Conservation (phyloP, 257 asterid genomes). For the Ehretia macrophylla region DNA sequence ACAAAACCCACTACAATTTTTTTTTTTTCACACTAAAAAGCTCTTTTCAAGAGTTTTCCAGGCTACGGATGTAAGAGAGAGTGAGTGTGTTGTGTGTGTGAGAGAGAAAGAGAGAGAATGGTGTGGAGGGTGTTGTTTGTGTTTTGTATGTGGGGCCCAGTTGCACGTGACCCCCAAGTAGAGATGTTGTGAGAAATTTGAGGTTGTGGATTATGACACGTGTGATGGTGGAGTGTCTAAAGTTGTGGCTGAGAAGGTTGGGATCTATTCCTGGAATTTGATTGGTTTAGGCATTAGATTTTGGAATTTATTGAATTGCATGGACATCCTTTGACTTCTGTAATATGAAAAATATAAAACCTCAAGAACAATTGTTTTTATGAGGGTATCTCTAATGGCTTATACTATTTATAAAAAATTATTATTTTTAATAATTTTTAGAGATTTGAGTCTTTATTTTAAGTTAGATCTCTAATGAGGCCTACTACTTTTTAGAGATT, state of each 20-base stretch:
- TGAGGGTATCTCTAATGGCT: too few relatives aligned
- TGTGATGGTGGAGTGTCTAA: background rate
- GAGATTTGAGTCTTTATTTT: too few relatives aligned
- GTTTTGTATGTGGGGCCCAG: background rate
- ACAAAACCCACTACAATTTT: too few relatives aligned
- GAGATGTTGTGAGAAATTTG: background rate
- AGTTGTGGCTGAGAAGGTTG: background rate
- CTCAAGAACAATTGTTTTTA: too few relatives aligned
- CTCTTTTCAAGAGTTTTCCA: background rate
- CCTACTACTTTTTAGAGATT: too few relatives aligned
- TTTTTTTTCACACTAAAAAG: too few relatives aligned
- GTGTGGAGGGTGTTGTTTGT: background rate
- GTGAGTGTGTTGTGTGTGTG: background rate
- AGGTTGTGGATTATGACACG: background rate
- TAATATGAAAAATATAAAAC: too few relatives aligned
- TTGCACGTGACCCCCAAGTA: background rate
- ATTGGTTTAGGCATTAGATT: background rate
- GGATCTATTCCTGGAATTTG: background rate
- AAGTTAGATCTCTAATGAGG: too few relatives aligned
- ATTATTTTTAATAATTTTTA: too few relatives aligned
- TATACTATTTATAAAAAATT: too few relatives aligned
- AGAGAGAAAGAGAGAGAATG: background rate
- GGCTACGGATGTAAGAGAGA: background rate
- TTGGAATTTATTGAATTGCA: too few relatives aligned
- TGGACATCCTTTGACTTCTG: too few relatives aligned